phyloP scores from a whole-genome alignment of 352 stramenopile genomes.

The Blastocystis sp. region DNA sequence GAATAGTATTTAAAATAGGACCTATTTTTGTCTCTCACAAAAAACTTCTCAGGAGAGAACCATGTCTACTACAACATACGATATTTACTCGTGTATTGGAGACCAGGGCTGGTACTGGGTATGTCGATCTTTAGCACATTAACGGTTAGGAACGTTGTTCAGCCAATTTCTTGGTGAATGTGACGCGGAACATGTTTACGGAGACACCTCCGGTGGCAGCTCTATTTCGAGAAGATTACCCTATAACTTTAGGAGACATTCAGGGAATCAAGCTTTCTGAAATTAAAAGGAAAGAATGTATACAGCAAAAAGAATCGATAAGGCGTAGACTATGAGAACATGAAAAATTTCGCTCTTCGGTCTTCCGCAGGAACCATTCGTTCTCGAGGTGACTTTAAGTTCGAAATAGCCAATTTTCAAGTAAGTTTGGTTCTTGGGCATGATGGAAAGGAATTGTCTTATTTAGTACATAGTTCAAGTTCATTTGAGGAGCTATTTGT shows the following conservation, averaged over 20 bases:
- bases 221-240: slow-evolving; percentile 27
- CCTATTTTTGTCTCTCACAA: too few species aligned
- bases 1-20: background rate
- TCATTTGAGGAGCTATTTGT: slow-evolving; percentile 56
- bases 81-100: slow-evolving; percentile 56
- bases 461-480: slow-evolving; percentile 35
- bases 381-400: slow-evolving; percentile 27
- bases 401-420: slow-evolving; percentile 49
- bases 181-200: slow-evolving; percentile 50
- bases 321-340: slow-evolving; percentile 54
- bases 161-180: slow-evolving; percentile 59
- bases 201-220: slow-evolving; percentile 28
- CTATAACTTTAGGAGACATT: slow-evolving; percentile 39
- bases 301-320: background rate
- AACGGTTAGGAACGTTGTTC: slow-evolving; percentile 47
- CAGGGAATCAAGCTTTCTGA: background rate
- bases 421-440: background rate
- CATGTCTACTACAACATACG: slow-evolving; percentile 8
- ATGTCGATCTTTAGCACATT: background rate
- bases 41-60: background rate
- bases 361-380: slow-evolving; percentile 37
- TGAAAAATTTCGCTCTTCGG: slow-evolving; percentile 27
- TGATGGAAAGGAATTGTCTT: slow-evolving; percentile 46
- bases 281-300: slow-evolving; percentile 57
- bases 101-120: slow-evolving; percentile 58